A percentile compares a stretch with the other conserved stretches of the same genome.
Conservation (phyloP, 2,329 filamentous ascomycete genomes). For the Sclerotinia subarctica region DNA sequence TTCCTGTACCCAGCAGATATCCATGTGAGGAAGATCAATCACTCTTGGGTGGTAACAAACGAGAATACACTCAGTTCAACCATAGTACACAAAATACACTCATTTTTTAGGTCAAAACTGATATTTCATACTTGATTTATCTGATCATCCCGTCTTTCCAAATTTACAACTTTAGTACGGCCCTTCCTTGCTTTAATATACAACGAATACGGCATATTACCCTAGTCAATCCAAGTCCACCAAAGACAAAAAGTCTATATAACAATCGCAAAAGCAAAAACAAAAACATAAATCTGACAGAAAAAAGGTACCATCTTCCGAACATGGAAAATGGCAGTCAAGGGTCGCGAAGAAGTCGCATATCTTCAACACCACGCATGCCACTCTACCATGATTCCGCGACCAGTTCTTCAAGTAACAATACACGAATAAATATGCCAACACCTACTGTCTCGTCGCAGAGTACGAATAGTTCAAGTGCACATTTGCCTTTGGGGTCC, state of each 20-base stretch:
- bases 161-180: background rate
- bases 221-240: background rate
- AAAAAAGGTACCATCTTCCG: slow-evolving; percentile 4
- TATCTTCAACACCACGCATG: slow-evolving; percentile 25
- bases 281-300: background rate
- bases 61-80: slow-evolving; percentile 5
- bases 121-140: background rate
- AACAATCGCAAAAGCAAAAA: background rate
- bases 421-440: slow-evolving; percentile 29
- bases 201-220: background rate
- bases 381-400: slow-evolving; percentile 18
- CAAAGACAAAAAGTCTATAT: background rate
- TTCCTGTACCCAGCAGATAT: slow-evolving; percentile 14
- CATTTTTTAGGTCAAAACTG: background rate
- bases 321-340: slow-evolving; percentile 21
- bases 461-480: slow-evolving; percentile 24
- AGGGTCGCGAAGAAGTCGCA: slow-evolving; percentile 16
- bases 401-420: slow-evolving; percentile 27
- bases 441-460: slow-evolving; percentile 25
- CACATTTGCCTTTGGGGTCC: slow-evolving; percentile 23
- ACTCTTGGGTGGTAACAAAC: background rate
- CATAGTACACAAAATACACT: slow-evolving; percentile 5
- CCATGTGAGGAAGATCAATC: slow-evolving; percentile 9
- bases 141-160: background rate
- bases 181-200: background rate